These are phyloP conservation scores for Xylariales sp. DNA, from an alignment of 2,329 filamentous ascomycete species.

Conservation along the genomic window DNA sequence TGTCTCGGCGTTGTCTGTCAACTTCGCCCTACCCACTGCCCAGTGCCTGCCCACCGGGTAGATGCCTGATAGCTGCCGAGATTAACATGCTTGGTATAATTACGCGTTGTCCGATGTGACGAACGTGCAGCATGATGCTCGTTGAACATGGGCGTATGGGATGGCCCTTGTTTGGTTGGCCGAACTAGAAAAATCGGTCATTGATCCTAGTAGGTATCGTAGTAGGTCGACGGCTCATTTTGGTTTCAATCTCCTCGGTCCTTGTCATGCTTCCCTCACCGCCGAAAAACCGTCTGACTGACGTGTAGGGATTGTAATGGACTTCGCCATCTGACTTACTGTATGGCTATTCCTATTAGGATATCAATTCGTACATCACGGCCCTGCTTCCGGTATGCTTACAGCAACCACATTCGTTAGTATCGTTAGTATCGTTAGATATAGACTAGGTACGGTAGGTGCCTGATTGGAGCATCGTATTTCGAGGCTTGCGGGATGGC, in stretches of 20 bases:
- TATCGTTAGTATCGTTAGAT: slow-evolving; percentile 8
- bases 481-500: slow-evolving; percentile 6
- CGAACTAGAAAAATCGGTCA: slow-evolving; percentile 2
- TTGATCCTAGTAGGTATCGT: slow-evolving; percentile 3
- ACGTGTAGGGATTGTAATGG: slow-evolving; percentile 10
- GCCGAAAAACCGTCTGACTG: slow-evolving; percentile 19
- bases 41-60: slow-evolving; percentile 1
- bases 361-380: slow-evolving; percentile 21
- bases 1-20: too few relatives aligned
- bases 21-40: not conserved
- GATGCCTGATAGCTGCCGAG: slow-evolving; percentile 23
- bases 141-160: not conserved
- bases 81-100: slow-evolving; percentile 22
- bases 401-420: not conserved
- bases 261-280: slow-evolving; percentile 30
- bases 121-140: not conserved
- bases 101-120: slow-evolving; percentile 14
- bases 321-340: slow-evolving; percentile 1
- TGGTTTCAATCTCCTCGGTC: slow-evolving; percentile 8
- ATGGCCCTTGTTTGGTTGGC: slow-evolving; percentile 14
- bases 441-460: slow-evolving; percentile 19
- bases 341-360: slow-evolving; percentile 17
- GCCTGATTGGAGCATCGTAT: slow-evolving; percentile 6
- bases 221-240: slow-evolving; percentile 12
- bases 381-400: slow-evolving; percentile 27